These are phyloP conservation scores for Trichoderma guizhouense DNA, from an alignment of 2,329 filamentous ascomycete genomes.

Conservation along the genomic window DNA sequence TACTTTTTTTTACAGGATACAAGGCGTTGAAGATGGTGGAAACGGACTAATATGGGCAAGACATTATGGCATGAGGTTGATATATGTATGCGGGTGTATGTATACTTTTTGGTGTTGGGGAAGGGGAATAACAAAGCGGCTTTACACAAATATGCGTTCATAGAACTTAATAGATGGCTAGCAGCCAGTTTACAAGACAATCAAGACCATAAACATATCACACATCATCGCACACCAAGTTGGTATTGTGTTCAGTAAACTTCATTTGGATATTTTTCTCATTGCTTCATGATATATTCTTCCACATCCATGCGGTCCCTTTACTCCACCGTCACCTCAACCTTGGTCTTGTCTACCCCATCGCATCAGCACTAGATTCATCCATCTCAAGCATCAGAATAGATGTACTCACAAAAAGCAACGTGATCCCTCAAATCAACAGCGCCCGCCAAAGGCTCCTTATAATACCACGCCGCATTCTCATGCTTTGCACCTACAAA, in stretches of 20 bases:
- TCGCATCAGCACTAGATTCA: not conserved
- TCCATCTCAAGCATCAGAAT: not conserved
- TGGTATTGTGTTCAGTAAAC: not conserved
- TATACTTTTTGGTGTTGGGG: not conserved
- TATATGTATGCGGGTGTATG: not conserved
- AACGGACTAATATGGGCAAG: not conserved
- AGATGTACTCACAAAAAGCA: constrained; percentile 52
- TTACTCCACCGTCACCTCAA: constrained; percentile 25
- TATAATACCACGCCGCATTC: constrained; percentile 60
- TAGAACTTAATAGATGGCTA: not conserved
- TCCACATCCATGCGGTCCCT: not conserved
- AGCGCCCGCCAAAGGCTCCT: constrained; percentile 45
- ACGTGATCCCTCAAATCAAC: constrained; percentile 53
- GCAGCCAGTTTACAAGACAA: not conserved
- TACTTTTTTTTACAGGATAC: not conserved
- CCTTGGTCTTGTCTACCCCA: constrained; percentile 34
- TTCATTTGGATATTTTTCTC: not conserved
- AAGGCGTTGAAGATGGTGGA: constrained; percentile 8
- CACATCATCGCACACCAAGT: not conserved
- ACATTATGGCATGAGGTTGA: not conserved
- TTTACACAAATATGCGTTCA: not conserved
- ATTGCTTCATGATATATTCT: not conserved
- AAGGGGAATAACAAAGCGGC: not conserved
- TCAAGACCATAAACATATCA: not conserved
- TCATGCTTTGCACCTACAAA: constrained; percentile 41